Evolutionary conservation across 2,329 filamentous ascomycete species (phyloP), one percentile per base, ranked within the genome.

Genomic region (Capronia epimyces): DNA sequence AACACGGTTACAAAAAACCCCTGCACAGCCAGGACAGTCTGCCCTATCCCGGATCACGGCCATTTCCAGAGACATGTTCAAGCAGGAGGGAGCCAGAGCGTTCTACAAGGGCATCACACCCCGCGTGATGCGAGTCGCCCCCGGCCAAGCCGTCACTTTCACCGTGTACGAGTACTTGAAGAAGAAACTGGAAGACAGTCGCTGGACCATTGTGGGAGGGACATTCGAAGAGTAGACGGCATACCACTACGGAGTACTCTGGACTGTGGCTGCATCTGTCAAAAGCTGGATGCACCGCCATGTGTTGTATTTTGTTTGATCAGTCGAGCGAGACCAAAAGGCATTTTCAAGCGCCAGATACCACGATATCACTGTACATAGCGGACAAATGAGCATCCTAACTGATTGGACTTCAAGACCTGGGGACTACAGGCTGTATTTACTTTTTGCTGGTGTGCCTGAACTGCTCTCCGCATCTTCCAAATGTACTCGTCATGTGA

Each of bases 41-140:
- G 91, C 93, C 10, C 70, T 94, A 61, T 79, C 80, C 52, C 78
- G 93, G 53, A 96, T 98, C 62, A 76, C 80, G 24, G 68, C 72
- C 34, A 98, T 98, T 62, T 83, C 87, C 45, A 78, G 72, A 49
- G 86, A 90, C 58, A 93, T 91, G 87, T 90, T 90, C 74, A 87
- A 82, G 83, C 87, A 95, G 74, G 93, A 98, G 73, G 93, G 93
- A 29, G 77, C 91, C 61, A 84, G 89, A 63, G 93, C 93, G 42
- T 98, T 98, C 73, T 98, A 95, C 78, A 97, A 97, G 79, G 93
- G 93, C 64, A 98, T 98, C 71, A 98, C 93, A 41, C 93, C 93
- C 5, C 82, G 93, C 63, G 87, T 98, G 62, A 97, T 97, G 89
- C 83, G 93, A 65, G 93, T 98, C 47, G 93, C 93, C 21, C 93